These are phyloP conservation scores for Puccinia triticina DNA, from an alignment of 1,284 basidiomycete species.

Conservation along the genomic window DNA sequence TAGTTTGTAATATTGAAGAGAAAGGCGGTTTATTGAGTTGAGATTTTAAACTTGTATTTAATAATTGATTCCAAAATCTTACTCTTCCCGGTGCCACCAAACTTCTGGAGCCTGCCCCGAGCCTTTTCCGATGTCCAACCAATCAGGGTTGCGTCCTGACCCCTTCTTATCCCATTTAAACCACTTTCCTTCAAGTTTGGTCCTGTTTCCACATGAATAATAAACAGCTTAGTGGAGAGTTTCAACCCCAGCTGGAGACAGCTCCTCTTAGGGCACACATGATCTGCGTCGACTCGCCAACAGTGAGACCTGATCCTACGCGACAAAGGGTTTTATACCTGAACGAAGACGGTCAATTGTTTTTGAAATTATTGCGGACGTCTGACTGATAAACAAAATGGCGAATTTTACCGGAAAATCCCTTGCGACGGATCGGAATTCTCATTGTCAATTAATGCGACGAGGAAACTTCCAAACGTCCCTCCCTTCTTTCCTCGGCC, in stretches of 20 bases:
- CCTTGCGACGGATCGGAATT: constrained; percentile 22
- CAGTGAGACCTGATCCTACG: constrained; percentile 35
- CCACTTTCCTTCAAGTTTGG: constrained; percentile 40
- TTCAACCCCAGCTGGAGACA: neutral
- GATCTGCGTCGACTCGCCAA: constrained; percentile 29
- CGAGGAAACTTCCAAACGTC: constrained; percentile 30
- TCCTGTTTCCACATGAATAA: constrained; percentile 12
- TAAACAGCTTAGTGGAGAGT: neutral
- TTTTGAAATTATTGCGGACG: neutral
- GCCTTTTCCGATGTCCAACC: constrained; percentile 23
- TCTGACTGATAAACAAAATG: neutral
- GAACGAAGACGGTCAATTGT: neutral
- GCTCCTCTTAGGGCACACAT: constrained; percentile 11
- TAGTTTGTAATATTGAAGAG: neutral
- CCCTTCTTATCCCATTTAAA: constrained; percentile 37
- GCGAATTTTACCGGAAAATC: constrained; percentile 22
- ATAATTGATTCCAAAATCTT: neutral
- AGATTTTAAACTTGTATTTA: neutral
- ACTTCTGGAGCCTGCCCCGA: constrained; percentile 15
- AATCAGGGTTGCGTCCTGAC: constrained; percentile 6
- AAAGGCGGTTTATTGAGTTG: neutral
- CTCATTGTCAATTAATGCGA: constrained; percentile 36
- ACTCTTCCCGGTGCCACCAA: constrained; percentile 41
- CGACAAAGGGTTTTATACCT: constrained; percentile 46
- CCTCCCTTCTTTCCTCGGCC: constrained; percentile 28